Base-by-base conservation (phyloP, 2,329 filamentous ascomycete genomes). In the Bipolaris sorokiniana region DNA sequence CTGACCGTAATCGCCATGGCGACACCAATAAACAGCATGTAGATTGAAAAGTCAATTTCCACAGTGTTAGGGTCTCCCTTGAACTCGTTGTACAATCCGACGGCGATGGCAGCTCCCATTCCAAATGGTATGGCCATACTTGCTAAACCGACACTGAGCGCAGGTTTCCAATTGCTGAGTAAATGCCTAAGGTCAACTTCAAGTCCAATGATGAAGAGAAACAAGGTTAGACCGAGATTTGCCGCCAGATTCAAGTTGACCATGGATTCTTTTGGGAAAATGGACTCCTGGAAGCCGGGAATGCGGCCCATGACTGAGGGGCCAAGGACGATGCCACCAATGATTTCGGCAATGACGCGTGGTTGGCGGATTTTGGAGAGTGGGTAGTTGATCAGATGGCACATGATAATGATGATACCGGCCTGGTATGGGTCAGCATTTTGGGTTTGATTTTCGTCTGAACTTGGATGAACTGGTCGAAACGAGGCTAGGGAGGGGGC, bases 251-350 rank as follows among this genome's bases (percentile, higher is more conserved):
- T 88, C 48, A 97, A 80, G 50, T 88, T 87, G 2, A 91, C 88
- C 75, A 96, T 90, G 2, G 91, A 92, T 0, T 79, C 84, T 0
- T 80, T 71, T 0, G 92, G 92, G 70, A 97, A 97, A 63, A 97
- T 94, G 62, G 88, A 82, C 2, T 81, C 77, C 48, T 86, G 82
- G 78, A 96, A 97, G 37, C 88, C 87, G 1, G 91, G 91, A 20
- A 96, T 92, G 50, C 89, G 87, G 70, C 92, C 92, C 86, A 96
- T 89, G 20, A 96, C 90, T 0, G 92, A 95, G 1, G 92, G 92
- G 3, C 92, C 92, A 1, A 97, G 83, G 36, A 97, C 76, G 69
- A 95, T 91, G 51, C 90, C 91, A n/a, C 89, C 90, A 53, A 94
- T 86, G 56, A 95, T 90, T 78, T 95, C 91, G 48, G 90, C 89